Evolutionary conservation across 257 asterid species (phyloP).

Genomic region (Coffea eugenioides): DNA sequence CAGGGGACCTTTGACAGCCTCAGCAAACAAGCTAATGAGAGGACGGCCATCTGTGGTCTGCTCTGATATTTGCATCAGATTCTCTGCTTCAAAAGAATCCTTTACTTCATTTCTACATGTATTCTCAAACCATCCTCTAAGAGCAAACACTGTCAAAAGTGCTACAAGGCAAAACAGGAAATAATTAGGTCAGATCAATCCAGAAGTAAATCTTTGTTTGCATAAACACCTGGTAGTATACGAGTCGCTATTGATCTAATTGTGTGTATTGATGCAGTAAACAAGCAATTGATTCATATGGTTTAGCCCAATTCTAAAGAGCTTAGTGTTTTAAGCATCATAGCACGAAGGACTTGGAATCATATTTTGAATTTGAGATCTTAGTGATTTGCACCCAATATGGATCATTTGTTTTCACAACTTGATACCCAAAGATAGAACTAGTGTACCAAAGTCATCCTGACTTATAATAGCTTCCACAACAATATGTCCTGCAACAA

Average conservation of each 20-base stretch:
- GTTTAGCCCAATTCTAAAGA: not conserved
- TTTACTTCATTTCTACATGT: conserved; percentile 33
- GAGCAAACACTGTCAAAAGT: conserved; percentile 77
- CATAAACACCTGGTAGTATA: conserved; percentile 1
- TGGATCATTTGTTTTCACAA: not conserved
- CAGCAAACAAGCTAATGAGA: conserved; percentile 75
- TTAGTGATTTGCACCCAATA: not conserved
- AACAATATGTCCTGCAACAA: no score
- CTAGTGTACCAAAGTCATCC: not conserved
- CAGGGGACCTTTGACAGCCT: conserved; percentile 91
- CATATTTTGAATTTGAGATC: not conserved
- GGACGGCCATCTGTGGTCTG: conserved; percentile 41
- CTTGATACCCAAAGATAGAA: not conserved
- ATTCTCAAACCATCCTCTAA: conserved; percentile 69
- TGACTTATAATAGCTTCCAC: not conserved
- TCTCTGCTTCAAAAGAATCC: conserved; percentile 49
- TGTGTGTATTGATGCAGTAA: not conserved
- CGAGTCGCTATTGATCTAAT: not conserved
- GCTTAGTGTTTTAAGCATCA: not conserved
- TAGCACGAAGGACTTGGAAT: not conserved
- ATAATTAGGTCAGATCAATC: conserved; percentile 2
- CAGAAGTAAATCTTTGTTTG: not conserved
- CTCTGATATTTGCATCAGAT: conserved; percentile 55
- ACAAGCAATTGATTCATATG: not conserved
- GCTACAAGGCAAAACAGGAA: conserved; percentile 49